Percentiles rank a stretch among this genome's conserved stretches.
Evolutionary conservation across 2,329 filamentous ascomycete genomes (phyloP).

Genomic region (Microcyclospora tardicrescens): DNA sequence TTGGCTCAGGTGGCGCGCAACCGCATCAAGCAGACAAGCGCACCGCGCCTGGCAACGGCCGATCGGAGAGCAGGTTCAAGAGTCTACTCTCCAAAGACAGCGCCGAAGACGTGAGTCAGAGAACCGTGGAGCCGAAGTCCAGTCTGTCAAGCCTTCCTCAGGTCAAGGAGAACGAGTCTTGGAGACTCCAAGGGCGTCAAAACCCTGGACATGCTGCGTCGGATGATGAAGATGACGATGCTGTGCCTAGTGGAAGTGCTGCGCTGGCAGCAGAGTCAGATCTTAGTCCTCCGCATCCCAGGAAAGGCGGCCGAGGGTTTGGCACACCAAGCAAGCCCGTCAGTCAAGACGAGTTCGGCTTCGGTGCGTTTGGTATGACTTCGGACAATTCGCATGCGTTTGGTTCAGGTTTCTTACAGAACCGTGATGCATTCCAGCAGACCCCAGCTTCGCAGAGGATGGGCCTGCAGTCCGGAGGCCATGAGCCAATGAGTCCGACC

Average conservation of each 20-base stretch:
- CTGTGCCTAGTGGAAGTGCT: constrained; percentile 50
- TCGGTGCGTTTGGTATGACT: constrained; percentile 49
- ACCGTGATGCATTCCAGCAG: constrained; percentile 44
- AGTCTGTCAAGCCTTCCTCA: constrained; percentile 41
- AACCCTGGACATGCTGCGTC: constrained; percentile 11
- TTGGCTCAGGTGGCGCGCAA: constrained; percentile 50
- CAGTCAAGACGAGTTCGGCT: constrained; percentile 45
- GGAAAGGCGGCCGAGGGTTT: constrained; percentile 29
- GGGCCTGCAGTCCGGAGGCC: constrained; percentile 29
- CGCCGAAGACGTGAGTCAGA: constrained; percentile 43
- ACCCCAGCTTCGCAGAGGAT: constrained; percentile 33
- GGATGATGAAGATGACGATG: constrained; percentile 57
- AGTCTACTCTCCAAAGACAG: constrained; percentile 71
- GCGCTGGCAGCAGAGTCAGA: constrained; percentile 66
- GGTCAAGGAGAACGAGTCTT: constrained; percentile 42
- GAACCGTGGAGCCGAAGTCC: constrained; percentile 41
- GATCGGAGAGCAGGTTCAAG: constrained; percentile 73
- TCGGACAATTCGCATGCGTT: constrained; percentile 30
- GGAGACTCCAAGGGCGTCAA: constrained; percentile 22
- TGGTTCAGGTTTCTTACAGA: constrained; percentile 19
- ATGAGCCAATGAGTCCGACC: constrained; percentile 74
- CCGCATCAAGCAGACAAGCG: constrained; percentile 55
- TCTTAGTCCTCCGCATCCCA: constrained; percentile 37
- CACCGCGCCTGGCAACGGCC: constrained; percentile 48
- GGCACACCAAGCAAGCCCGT: constrained; percentile 34